A percentile compares a stretch with the other conserved stretches of the same genome.
Evolutionary conservation across 192 early-diverging fungal genomes (phyloP).

Genomic region (Jimgerdemannia flammicorona): DNA sequence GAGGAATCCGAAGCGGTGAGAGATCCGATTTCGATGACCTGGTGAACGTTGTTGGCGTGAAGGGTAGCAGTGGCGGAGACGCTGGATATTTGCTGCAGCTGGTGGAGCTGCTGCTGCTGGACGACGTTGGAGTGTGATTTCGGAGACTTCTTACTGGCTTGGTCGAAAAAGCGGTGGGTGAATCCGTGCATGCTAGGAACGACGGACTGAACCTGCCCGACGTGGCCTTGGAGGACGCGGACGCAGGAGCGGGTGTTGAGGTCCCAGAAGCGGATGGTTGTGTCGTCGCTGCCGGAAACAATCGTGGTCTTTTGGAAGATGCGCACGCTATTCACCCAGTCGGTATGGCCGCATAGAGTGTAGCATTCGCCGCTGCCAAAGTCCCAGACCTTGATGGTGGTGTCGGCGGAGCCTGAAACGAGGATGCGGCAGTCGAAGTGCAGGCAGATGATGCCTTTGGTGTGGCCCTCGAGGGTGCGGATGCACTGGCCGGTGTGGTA

Average conservation of each 20-base stretch:
- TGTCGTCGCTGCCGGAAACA: constrained; percentile 89
- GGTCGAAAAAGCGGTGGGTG: constrained; percentile 25
- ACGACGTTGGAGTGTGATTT: background rate
- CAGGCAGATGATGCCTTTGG: constrained; percentile 77
- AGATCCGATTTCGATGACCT: constrained; percentile 3
- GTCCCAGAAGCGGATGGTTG: constrained; percentile 82
- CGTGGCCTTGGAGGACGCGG: constrained; percentile 68
- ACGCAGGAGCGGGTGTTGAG: constrained; percentile 64
- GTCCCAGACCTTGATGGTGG: constrained; percentile 87
- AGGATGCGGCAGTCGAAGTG: constrained; percentile 77
- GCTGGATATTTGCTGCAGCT: constrained; percentile 1
- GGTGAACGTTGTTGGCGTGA: background rate
- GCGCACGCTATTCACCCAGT: constrained; percentile 91
- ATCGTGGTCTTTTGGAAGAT: constrained; percentile 62
- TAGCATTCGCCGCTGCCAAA: constrained; percentile 60
- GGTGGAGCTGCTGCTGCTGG: constrained; percentile 10
- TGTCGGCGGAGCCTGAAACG: constrained; percentile 83
- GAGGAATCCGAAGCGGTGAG: background rate
- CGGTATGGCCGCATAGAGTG: constrained; percentile 77
- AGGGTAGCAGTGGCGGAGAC: background rate
- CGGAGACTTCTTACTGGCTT: constrained; percentile 2
- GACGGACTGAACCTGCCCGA: constrained; percentile 66
- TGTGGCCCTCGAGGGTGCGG: constrained; percentile 72
- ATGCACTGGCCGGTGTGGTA: constrained; percentile 86
- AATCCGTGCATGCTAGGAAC: constrained; percentile 22